phyloP scores from a whole-genome alignment of 148 eudicot genomes.

The Spergularia bocconei region DNA sequence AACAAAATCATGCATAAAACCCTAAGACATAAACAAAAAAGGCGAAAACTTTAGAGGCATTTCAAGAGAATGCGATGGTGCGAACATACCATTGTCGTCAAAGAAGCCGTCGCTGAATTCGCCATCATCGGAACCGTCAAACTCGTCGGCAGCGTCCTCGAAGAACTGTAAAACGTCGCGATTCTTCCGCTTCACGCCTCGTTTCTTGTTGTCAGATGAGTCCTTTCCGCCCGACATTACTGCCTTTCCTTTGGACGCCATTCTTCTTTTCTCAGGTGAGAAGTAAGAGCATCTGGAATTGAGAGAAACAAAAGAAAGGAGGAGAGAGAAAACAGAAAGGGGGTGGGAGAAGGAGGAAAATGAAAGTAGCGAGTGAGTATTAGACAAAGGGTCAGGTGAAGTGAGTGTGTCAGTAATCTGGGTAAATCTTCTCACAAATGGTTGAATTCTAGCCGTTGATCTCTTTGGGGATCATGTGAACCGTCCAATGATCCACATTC shows the following conservation, averaged over 20 bases:
- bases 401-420: no score
- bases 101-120: slow-evolving; percentile 34
- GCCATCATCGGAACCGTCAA: slow-evolving; percentile 32
- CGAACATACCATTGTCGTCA: slow-evolving; percentile 33
- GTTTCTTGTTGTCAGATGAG: slow-evolving; percentile 35
- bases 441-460: no score
- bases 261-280: slow-evolving; percentile 15
- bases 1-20: background rate
- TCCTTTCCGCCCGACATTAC: slow-evolving; percentile 39
- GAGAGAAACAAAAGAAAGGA: no score
- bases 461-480: no score
- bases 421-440: no score
- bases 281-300: background rate
- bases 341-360: no score
- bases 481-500: no score
- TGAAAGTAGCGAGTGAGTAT: no score
- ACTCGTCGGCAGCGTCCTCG: slow-evolving; percentile 54
- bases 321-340: no score
- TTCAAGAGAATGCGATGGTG: background rate
- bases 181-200: slow-evolving; percentile 38
- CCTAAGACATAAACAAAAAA: slow-evolving; percentile 14
- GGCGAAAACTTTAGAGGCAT: background rate
- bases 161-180: slow-evolving; percentile 58
- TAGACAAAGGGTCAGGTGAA: no score
- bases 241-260: slow-evolving; percentile 65